Percentiles rank a stretch among this genome's conserved stretches.
phyloP scores from a whole-genome alignment of 345 rosid genomes.

The Eucalyptus polybractea region DNA sequence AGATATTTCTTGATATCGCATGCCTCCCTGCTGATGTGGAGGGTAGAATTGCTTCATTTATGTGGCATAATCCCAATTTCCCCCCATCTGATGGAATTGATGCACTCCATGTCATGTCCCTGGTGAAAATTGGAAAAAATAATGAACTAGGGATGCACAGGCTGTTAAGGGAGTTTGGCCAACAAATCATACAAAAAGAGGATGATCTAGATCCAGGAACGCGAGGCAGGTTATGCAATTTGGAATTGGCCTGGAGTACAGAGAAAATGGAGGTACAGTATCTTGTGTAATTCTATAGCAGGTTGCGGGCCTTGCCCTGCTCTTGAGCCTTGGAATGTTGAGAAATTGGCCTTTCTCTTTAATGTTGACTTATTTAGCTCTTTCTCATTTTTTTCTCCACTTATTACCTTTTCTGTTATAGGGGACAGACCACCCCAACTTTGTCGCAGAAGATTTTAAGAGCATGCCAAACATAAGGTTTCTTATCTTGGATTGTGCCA shows the following conservation, averaged over 20 bases:
- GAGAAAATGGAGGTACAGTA: accelerated
- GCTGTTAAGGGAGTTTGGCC: background rate
- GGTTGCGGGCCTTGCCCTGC: background rate
- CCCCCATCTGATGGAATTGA: background rate
- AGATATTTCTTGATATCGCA: background rate
- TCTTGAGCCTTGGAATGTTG: accelerated
- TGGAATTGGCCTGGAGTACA: accelerated
- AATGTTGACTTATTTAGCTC: accelerated
- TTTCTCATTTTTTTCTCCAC: too few species aligned
- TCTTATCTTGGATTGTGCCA: background rate
- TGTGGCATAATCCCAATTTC: background rate
- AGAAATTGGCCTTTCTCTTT: accelerated
- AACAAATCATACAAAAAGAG: background rate
- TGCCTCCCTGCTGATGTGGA: background rate
- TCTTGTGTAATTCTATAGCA: accelerated
- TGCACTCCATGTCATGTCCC: background rate
- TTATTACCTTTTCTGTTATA: too few species aligned
- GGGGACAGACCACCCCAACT: too few species aligned
- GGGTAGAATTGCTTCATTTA: background rate
- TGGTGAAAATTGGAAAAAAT: background rate
- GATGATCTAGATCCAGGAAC: background rate
- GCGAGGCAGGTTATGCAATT: background rate
- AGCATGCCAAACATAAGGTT: background rate
- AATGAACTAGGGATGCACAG: background rate
- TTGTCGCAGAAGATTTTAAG: accelerated